Percentiles rank a stretch among this genome's conserved stretches.
Conservation (phyloP, 192 early-diverging fungal species). For the Coemansia sp. region DNA sequence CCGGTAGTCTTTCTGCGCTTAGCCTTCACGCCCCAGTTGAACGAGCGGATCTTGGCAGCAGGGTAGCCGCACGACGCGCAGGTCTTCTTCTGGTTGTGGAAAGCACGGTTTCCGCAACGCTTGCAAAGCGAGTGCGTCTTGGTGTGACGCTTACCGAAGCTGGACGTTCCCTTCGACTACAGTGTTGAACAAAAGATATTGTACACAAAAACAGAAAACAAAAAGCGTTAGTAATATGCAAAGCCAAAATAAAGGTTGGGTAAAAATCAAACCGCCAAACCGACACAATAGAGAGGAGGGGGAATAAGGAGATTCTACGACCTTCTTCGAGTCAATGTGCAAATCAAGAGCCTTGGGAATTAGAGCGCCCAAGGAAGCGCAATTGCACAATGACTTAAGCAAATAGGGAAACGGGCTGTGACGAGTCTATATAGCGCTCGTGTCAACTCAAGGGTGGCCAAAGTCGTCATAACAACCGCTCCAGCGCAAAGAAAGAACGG, state of each 20-base stretch:
- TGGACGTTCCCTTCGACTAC: slow-evolving; percentile 95
- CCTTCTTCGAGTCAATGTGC: neutral
- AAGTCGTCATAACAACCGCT: neutral
- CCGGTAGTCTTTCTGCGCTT: slow-evolving; percentile 99
- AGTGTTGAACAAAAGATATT: neutral
- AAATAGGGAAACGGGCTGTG: neutral
- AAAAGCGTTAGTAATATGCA: neutral
- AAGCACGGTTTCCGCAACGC: slow-evolving; percentile 94
- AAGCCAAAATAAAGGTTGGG: neutral
- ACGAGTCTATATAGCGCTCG: neutral
- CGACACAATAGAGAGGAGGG: neutral
- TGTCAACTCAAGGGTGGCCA: neutral
- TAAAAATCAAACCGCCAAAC: no score
- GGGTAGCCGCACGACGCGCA: slow-evolving; percentile 99
- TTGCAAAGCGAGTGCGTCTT: slow-evolving; percentile 99
- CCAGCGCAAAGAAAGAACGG: neutral
- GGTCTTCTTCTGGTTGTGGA: slow-evolving; percentile 99
- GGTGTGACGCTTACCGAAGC: slow-evolving; percentile 99
- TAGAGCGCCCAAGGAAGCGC: neutral
- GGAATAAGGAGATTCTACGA: neutral
- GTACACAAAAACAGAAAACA: neutral
- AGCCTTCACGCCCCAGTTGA: slow-evolving; percentile 96
- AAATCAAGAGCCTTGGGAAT: neutral
- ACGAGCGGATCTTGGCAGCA: slow-evolving; percentile 95
- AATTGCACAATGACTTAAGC: neutral